Percentiles rank a stretch among this genome's conserved stretches.
These are phyloP conservation scores for Rhizopogon vulgaris DNA, from an alignment of 768 basidiomycete species.

Conservation along the genomic window DNA sequence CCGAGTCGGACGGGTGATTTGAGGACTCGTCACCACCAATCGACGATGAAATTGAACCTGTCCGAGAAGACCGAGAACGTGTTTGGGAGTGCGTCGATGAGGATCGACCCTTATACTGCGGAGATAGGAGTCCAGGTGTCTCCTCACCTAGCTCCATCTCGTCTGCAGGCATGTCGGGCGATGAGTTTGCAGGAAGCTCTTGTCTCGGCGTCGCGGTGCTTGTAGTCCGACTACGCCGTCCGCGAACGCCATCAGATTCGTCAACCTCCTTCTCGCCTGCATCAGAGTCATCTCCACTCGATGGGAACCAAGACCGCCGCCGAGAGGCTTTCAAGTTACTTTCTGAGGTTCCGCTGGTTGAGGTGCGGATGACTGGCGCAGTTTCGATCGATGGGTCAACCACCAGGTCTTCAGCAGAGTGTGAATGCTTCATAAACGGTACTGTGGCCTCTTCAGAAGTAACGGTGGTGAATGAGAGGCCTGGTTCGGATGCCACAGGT, in stretches of 20 bases:
- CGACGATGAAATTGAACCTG: constrained; percentile 30
- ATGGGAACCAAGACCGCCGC: constrained; percentile 56
- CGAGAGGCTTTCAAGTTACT: constrained; percentile 23
- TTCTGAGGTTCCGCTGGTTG: constrained; percentile 16
- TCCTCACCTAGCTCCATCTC: constrained; percentile 17
- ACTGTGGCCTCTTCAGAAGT: constrained; percentile 15
- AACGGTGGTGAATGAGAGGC: constrained; percentile 28
- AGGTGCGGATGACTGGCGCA: constrained; percentile 16
- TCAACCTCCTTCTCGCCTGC: constrained; percentile 19
- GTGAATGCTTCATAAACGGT: constrained; percentile 17
- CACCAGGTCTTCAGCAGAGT: constrained; percentile 24
- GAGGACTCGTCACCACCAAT: constrained; percentile 19
- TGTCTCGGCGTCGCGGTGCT: constrained; percentile 19
- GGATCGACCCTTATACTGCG: constrained; percentile 28
- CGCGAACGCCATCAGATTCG: constrained; percentile 11
- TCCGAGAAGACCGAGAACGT: constrained; percentile 26
- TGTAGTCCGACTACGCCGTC: constrained; percentile 22
- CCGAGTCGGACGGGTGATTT: constrained; percentile 29
- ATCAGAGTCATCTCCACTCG: constrained; percentile 33
- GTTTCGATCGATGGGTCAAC: constrained; percentile 19
- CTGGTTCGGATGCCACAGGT: constrained; percentile 16
- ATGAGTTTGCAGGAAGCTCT: constrained; percentile 11
- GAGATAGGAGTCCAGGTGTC: constrained; percentile 10
- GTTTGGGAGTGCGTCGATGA: constrained; percentile 39
- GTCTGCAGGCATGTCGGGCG: constrained; percentile 4